Evolutionary conservation across 1,284 basidiomycete genomes (phyloP).

Genomic region (Fistulinella staudtii): DNA sequence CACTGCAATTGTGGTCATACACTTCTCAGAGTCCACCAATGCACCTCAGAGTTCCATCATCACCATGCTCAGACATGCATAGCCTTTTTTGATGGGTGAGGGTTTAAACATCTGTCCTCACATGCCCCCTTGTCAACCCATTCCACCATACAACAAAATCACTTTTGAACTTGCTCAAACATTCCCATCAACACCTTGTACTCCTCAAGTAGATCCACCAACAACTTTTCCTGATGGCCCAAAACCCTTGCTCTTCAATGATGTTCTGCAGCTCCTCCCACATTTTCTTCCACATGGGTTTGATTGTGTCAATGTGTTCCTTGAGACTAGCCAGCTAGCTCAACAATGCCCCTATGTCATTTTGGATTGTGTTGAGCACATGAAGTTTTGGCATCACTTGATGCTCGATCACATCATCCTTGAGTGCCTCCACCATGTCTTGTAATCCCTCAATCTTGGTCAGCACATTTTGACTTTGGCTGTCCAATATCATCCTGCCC

Average conservation of each 20-base stretch:
- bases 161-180: conserved; percentile 87
- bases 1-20: conserved; percentile 87
- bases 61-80: conserved; percentile 64
- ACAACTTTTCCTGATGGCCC: conserved; percentile 87
- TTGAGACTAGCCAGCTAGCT: conserved; percentile 75
- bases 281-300: conserved; percentile 98
- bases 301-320: conserved; percentile 85
- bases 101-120: conserved; percentile 51
- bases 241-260: conserved; percentile 97
- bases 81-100: conserved; percentile 59
- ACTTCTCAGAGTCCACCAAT: conserved; percentile 73
- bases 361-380: conserved; percentile 69
- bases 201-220: conserved; percentile 87
- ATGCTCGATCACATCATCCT: conserved; percentile 89
- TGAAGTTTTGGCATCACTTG: conserved; percentile 81
- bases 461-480: conserved; percentile 83
- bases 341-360: conserved; percentile 70
- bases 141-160: conserved; percentile 66
- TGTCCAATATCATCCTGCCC: conserved; percentile 88
- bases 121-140: conserved; percentile 32
- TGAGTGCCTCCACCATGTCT: conserved; percentile 87
- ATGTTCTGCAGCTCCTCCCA: conserved; percentile 98
- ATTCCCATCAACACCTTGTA: conserved; percentile 85
- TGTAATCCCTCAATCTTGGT: conserved; percentile 93
- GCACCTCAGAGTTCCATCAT: conserved; percentile 86